phyloP scores from a whole-genome alignment of 2,329 filamentous ascomycete species.

The Teratosphaeria pseudoeucalypti region DNA sequence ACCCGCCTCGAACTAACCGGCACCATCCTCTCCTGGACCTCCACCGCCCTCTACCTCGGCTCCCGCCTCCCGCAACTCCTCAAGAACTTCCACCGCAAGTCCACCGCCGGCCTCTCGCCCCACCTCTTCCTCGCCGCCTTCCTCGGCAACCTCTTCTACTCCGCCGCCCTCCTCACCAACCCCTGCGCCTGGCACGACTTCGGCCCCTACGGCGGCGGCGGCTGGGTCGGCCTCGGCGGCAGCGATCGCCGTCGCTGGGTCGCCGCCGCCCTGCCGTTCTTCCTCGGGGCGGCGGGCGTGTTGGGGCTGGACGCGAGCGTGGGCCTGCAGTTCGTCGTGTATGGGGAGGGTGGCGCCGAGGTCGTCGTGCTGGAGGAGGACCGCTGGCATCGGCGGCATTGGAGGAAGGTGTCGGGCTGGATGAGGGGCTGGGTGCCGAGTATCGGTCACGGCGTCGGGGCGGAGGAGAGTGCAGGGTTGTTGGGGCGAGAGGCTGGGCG shows the following conservation, averaged over 20 bases:
- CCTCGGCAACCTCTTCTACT: constrained; percentile 59
- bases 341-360: constrained; percentile 36
- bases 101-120: constrained; percentile 53
- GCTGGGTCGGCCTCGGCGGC: constrained; percentile 49
- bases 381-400: constrained; percentile 36
- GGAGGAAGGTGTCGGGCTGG: constrained; percentile 51
- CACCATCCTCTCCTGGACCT: constrained; percentile 46
- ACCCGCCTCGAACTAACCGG: constrained; percentile 36
- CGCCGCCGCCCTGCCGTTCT: constrained; percentile 50
- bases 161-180: constrained; percentile 50
- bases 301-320: constrained; percentile 52
- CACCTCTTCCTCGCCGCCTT: constrained; percentile 57
- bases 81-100: constrained; percentile 54
- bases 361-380: constrained; percentile 35
- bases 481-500: not conserved
- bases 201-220: constrained; percentile 42
- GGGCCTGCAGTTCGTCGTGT: constrained; percentile 52
- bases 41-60: constrained; percentile 46
- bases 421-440: constrained; percentile 57
- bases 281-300: constrained; percentile 55
- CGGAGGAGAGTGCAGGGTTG: constrained; percentile 12
- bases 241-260: constrained; percentile 48
- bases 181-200: constrained; percentile 53
- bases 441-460: constrained; percentile 28
- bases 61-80: constrained; percentile 55